A percentile compares a stretch with the other conserved stretches of the same genome.
Evolutionary conservation across 805 yeast genomes (phyloP).

Genomic region (Candida berthetii): DNA sequence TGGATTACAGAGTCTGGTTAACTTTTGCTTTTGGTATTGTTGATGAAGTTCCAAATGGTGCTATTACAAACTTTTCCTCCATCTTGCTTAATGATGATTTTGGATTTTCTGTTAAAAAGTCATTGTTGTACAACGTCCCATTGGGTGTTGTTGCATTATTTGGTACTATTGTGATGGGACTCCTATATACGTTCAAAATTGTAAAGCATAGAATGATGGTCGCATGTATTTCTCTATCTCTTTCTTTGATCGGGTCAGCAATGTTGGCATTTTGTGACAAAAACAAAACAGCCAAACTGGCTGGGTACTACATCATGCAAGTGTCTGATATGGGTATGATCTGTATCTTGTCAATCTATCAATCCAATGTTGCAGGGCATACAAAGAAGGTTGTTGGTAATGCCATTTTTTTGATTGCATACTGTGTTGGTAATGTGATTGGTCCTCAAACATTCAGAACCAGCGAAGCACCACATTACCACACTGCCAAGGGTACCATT

Average conservation of each 20-base stretch:
- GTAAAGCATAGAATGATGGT: conserved; percentile 18
- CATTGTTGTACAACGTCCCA: conserved; percentile 27
- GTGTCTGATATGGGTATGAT: conserved; percentile 30
- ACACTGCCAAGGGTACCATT: conserved; percentile 46
- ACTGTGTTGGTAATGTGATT: conserved; percentile 61
- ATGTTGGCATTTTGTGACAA: conserved; percentile 23
- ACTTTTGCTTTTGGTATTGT: conserved; percentile 33
- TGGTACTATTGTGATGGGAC: conserved; percentile 21
- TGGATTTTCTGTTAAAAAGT: conserved; percentile 22
- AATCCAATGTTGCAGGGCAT: conserved; percentile 59
- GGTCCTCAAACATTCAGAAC: conserved; percentile 70
- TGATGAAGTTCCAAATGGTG: conserved; percentile 48
- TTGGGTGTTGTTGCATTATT: conserved; percentile 26
- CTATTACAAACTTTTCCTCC: conserved; percentile 19
- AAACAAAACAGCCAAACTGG: conserved; percentile 20
- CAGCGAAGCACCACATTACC: conserved; percentile 51
- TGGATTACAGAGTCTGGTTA: conserved; percentile 45
- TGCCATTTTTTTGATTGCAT: conserved; percentile 55
- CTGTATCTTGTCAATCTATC: conserved; percentile 26
- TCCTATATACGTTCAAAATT: conserved; percentile 3
- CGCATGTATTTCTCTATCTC: conserved; percentile 14
- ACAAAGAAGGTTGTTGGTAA: conserved; percentile 62
- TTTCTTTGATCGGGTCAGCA: conserved; percentile 23
- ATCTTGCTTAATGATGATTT: conserved; percentile 15
- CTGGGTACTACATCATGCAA: conserved; percentile 22